Evolutionary conservation across 2,329 filamentous ascomycete species (phyloP).

Genomic region (Neoarthrinium moseri): DNA sequence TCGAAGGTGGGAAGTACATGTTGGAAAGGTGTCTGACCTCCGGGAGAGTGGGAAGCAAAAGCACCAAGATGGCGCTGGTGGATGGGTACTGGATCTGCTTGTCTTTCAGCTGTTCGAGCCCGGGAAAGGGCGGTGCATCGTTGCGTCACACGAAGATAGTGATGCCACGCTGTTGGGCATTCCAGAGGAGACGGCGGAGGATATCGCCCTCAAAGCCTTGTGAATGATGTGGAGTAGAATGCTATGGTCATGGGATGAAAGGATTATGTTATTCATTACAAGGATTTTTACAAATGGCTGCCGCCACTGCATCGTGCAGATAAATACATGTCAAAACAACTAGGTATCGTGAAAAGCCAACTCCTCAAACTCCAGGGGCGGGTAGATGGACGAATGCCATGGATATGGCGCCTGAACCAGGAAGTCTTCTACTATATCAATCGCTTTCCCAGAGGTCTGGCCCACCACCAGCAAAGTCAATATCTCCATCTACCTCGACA

Average conservation of each 20-base stretch:
- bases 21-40: constrained; percentile 13
- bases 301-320: no score
- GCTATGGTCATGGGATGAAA: no score
- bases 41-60: constrained; percentile 20
- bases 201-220: constrained; percentile 23
- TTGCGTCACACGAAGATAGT: constrained; percentile 21
- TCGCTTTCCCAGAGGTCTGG: constrained; percentile 6
- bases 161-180: constrained; percentile 25
- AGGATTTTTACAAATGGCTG: no score
- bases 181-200: constrained; percentile 21
- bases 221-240: no score
- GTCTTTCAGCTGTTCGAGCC: constrained; percentile 28
- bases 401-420: background rate
- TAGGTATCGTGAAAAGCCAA: no score
- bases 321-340: no score
- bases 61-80: constrained; percentile 15
- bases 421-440: background rate
- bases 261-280: no score
- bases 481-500: constrained; percentile 58
- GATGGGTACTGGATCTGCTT: constrained; percentile 26
- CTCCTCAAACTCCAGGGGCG: background rate
- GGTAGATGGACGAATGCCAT: background rate
- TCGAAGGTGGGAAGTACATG: constrained; percentile 20
- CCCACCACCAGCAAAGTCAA: constrained; percentile 31
- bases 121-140: constrained; percentile 24